Base-by-base conservation (phyloP, 2,329 filamentous ascomycete genomes). In the Nemania abortiva region DNA sequence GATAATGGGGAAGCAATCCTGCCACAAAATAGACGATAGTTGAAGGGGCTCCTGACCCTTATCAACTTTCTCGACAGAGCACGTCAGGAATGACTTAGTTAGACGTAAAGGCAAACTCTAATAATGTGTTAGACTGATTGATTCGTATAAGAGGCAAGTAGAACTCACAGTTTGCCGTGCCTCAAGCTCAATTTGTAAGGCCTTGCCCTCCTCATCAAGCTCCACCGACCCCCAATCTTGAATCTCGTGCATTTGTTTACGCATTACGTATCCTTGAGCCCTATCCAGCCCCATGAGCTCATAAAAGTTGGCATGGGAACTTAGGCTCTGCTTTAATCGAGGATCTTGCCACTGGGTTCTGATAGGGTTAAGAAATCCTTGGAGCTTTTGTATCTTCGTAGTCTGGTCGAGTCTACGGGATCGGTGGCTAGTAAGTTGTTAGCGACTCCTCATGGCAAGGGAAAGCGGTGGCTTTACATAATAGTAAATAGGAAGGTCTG, bases 401-500 rank as follows among this genome's bases (percentile, higher is more conserved):
- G 85, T 84, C 20, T 87, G 86, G 72, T 97, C 91, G 39, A 98
- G 86, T 52, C 89, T 90, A 24, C 87, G 90, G 42, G 94, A 90
- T 68, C 96, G 93, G 80, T 98, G 95, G 75, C 92, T 92, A 64
- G 2, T 15, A 64, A 74, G 70, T 70, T 53, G 74, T 72, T 29
- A 68, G 18, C 10, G 49, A 6, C 45, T 15, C 49, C 6, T 52
- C 53, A 60, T 39, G 22, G 45, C 9, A 47, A 15, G 42, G 34
- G 15, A 10, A 20, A 54, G 10, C 34, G 11, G 7, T 39, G 10
- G 24, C 79, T 85, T 77, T 82, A 92, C 88, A 96, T 91, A 70
- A 99, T 96, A 68, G 97, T 96, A 79, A 99, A 97, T 0, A 98
- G 85, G 71, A 98, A 95, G 10, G 94, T 95, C 74, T 90, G 92